Conservation (phyloP, 139 green algal genomes). For the Edaphochlamys debaryana region DNA sequence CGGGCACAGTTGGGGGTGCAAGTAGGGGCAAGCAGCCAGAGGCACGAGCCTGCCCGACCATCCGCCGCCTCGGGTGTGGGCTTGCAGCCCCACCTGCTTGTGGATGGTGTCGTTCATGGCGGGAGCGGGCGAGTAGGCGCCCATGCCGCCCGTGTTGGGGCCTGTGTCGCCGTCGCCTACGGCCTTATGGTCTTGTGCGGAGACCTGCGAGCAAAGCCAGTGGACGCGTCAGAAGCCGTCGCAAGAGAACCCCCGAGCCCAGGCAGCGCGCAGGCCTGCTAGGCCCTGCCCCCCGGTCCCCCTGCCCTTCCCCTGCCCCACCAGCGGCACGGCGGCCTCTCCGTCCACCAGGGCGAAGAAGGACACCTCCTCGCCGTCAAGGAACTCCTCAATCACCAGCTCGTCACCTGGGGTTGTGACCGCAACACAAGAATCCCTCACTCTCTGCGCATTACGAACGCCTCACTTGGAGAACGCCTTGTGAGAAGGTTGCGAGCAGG, state of each 20-base stretch:
- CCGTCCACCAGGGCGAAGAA: slow-evolving; percentile 98
- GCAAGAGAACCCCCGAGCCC: background rate
- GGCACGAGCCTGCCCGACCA: too few species aligned
- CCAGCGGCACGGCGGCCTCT: slow-evolving; percentile 74
- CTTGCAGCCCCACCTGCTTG: slow-evolving; percentile 52
- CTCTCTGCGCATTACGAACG: too few species aligned
- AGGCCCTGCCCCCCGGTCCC: background rate
- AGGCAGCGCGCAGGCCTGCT: background rate
- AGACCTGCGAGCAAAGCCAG: too few species aligned
- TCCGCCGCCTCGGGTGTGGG: background rate
- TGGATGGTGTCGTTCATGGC: slow-evolving; percentile 87
- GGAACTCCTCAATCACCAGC: slow-evolving; percentile 97
- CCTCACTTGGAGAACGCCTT: too few species aligned
- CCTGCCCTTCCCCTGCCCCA: background rate
- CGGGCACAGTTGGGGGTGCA: background rate
- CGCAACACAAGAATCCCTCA: too few species aligned
- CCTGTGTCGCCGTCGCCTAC: slow-evolving; percentile 95
- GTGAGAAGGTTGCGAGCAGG: background rate
- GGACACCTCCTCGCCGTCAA: slow-evolving; percentile 94
- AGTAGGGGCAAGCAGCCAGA: background rate
- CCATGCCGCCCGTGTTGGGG: slow-evolving; percentile 99
- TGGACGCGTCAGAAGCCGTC: too few species aligned
- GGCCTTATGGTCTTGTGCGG: slow-evolving; percentile 95
- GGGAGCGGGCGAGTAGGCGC: slow-evolving; percentile 95
- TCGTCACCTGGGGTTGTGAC: slow-evolving; percentile 72